Evolutionary conservation across 139 green algal genomes (phyloP).

Genomic region (Chlamydomonas sphaeroides): DNA sequence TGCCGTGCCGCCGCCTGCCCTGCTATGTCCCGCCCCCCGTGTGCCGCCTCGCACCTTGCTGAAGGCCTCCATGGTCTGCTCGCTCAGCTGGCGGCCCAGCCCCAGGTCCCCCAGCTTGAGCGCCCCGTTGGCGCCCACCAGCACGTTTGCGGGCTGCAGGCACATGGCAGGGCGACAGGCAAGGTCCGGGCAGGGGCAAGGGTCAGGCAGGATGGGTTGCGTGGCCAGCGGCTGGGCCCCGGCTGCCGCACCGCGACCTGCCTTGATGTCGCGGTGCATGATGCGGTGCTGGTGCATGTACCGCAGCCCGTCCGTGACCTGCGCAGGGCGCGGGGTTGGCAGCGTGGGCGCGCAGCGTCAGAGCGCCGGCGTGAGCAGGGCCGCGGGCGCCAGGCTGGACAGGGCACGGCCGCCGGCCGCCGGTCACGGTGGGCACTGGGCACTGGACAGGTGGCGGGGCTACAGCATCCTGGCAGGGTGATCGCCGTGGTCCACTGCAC

Average conservation of each 20-base stretch:
- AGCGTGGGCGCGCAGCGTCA: no score
- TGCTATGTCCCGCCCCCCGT: background rate
- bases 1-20: background rate
- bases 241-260: no score
- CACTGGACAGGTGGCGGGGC: no score
- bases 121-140: conserved; percentile 65
- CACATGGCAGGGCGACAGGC: no score
- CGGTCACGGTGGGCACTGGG: no score
- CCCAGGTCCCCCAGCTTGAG: conserved; percentile 73
- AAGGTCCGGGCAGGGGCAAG: background rate
- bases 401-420: no score
- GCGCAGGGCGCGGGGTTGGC: no score
- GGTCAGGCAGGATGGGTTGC: background rate
- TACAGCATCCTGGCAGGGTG: no score
- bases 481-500: no score
- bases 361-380: no score
- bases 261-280: conserved; percentile 77
- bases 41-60: conserved; percentile 51
- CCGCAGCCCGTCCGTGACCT: conserved; percentile 64
- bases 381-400: no score
- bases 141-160: conserved; percentile 22
- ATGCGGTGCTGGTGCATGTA: conserved; percentile 71
- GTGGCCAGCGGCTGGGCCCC: no score
- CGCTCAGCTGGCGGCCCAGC: conserved; percentile 60
- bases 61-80: conserved; percentile 64